These are phyloP conservation scores for Ramalina peruviana DNA, from an alignment of 495 filamentous ascomycete species.

Conservation along the genomic window DNA sequence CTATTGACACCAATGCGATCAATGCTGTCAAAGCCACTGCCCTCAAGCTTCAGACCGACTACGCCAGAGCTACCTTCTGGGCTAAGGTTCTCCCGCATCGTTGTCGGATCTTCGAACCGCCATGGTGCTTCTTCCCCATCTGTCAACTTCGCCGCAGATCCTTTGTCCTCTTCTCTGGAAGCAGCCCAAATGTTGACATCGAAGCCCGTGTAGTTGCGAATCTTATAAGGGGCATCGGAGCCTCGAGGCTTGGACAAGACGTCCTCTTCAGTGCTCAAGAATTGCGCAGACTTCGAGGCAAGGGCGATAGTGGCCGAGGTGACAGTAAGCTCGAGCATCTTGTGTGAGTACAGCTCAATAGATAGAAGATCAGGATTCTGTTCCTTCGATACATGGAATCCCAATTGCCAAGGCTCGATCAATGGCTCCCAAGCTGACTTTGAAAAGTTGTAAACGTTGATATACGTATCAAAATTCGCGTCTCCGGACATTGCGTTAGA, in stretches of 20 bases:
- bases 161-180: slow-evolving; percentile 44
- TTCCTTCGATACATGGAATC: slow-evolving; percentile 76
- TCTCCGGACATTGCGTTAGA: slow-evolving; percentile 76
- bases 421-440: slow-evolving; percentile 97
- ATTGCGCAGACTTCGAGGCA: slow-evolving; percentile 81
- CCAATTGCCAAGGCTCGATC: slow-evolving; percentile 90
- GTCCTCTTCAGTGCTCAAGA: slow-evolving; percentile 79
- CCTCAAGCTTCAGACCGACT: slow-evolving; percentile 74
- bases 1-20: slow-evolving; percentile 77
- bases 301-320: slow-evolving; percentile 91
- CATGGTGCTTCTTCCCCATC: slow-evolving; percentile 90
- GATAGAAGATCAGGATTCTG: slow-evolving; percentile 60
- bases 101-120: slow-evolving; percentile 91
- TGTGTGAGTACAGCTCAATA: slow-evolving; percentile 74
- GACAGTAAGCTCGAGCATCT: slow-evolving; percentile 78
- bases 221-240: slow-evolving; percentile 79
- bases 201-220: slow-evolving; percentile 92
- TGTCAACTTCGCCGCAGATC: slow-evolving; percentile 59
- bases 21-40: slow-evolving; percentile 83
- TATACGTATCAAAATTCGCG: slow-evolving; percentile 76
- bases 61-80: slow-evolving; percentile 66
- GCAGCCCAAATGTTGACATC: slow-evolving; percentile 72
- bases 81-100: slow-evolving; percentile 80
- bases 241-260: slow-evolving; percentile 88
- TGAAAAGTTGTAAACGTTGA: slow-evolving; percentile 97